Percentiles rank a stretch among this genome's conserved stretches.
These are phyloP conservation scores for Citrullus colocynthis DNA, from an alignment of 306 rosid species.

Conservation along the genomic window DNA sequence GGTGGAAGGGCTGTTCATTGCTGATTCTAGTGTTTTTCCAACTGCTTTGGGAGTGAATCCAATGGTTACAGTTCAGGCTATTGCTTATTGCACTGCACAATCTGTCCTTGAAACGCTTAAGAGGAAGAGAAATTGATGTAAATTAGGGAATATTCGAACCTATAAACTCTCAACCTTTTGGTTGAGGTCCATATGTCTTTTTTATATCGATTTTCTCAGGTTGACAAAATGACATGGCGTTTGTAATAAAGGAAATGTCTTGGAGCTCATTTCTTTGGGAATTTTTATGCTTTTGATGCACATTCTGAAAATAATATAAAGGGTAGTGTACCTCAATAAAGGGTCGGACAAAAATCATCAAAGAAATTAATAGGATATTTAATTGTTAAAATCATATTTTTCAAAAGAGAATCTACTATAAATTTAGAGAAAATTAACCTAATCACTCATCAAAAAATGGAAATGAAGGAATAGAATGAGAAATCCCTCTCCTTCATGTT, in stretches of 20 bases:
- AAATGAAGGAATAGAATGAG: not conserved
- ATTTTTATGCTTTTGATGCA: not conserved
- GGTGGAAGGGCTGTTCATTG: slow-evolving; percentile 54
- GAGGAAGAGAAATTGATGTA: slow-evolving; percentile 27
- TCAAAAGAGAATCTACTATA: not conserved
- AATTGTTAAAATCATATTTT: not conserved
- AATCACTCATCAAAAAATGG: not conserved
- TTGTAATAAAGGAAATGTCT: not conserved
- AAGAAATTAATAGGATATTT: not conserved
- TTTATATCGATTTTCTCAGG: no score
- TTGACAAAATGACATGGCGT: not conserved
- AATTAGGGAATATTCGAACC: no score
- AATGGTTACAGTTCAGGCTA: slow-evolving; percentile 71
- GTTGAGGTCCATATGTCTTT: no score
- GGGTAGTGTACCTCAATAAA: not conserved
- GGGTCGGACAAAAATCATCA: not conserved
- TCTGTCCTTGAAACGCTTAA: slow-evolving; percentile 49
- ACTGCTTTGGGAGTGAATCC: slow-evolving; percentile 84
- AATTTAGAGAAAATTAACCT: not conserved
- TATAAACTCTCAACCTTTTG: no score
- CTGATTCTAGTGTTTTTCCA: slow-evolving; percentile 76
- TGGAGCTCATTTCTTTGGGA: not conserved
- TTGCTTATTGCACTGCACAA: slow-evolving; percentile 77
- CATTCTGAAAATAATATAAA: not conserved
- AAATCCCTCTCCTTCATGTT: not conserved